Base-by-base conservation (phyloP, 129 eudicot genomes). In the Lactuca saligna region DNA sequence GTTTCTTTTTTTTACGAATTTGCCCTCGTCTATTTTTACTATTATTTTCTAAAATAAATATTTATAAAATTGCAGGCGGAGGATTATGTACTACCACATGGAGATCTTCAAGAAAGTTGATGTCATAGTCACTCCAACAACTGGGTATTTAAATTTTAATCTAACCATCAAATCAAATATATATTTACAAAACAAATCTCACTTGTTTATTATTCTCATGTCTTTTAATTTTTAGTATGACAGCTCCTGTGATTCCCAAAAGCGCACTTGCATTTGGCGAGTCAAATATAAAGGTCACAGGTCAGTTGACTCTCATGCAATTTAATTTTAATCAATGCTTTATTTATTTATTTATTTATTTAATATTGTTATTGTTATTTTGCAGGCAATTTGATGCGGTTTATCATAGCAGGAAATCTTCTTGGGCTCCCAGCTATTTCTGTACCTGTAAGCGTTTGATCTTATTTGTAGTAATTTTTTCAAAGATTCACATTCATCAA, bases 71-170 rank as follows among this genome's bases (percentile, higher is more conserved):
- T 76, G 62, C 80, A 93, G 99, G 88, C 82, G 91, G 72, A 85
- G 99, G 83, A 66, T 87, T 56, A 93, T 93, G 99, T 76, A 93
- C 80, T 82, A 85, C 79, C 92, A 84, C 82, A 85, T 76, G 87
- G 95, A 93, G 83, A 68, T 85, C 53, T 87, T 93, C 65, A 89
- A 93, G 82, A 81, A 87, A 50, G 99, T 89, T 49, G 99, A 93
- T 73, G 87, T 89, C 82, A 89, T 93, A 75, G 97, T 93, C 63
- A 93, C 95, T 50, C 99, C 99, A 37, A 93, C 99, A 11, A 89
- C 97, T 6, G 97, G 97, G 99, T 93, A 89, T 34, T 12, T 65
- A 56, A n/a, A 73, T 54, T 12, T 65, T 69, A n/a, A 73, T 54
- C 38, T 65, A 41, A 53, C 13, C 69, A 63, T 72, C 46, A 64